These are phyloP conservation scores for Colletotrichum noveboracense DNA, from an alignment of 2,329 filamentous ascomycete species.

Conservation along the genomic window DNA sequence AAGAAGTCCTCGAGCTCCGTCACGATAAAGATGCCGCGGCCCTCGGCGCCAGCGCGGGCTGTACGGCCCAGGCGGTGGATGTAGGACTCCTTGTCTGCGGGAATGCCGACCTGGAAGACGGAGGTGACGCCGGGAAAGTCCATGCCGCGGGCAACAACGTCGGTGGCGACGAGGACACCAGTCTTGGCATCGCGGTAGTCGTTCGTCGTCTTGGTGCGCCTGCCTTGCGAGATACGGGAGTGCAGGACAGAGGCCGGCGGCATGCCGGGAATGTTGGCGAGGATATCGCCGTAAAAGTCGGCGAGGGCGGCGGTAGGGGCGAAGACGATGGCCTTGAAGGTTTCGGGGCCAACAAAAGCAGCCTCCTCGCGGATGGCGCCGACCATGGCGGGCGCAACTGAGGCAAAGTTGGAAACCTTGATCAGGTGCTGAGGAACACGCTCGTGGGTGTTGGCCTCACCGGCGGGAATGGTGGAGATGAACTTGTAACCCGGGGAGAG, in stretches of 20 bases:
- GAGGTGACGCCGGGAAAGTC: constrained; percentile 74
- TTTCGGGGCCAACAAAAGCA: constrained; percentile 35
- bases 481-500: constrained; percentile 77
- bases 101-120: constrained; percentile 68
- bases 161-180: constrained; percentile 69
- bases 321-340: constrained; percentile 87
- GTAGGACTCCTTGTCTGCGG: constrained; percentile 66
- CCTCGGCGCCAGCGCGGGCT: constrained; percentile 67
- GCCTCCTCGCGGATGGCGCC: constrained; percentile 58
- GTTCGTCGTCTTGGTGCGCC: constrained; percentile 64
- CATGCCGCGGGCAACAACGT: constrained; percentile 75
- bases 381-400: constrained; percentile 65
- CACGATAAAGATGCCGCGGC: constrained; percentile 66
- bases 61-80: constrained; percentile 73
- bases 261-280: constrained; percentile 43
- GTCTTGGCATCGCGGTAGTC: constrained; percentile 58
- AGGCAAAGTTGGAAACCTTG: constrained; percentile 70
- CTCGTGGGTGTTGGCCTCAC: constrained; percentile 79
- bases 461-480: constrained; percentile 78
- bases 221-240: constrained; percentile 55
- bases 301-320: constrained; percentile 65
- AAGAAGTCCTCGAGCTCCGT: constrained; percentile 57
- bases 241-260: constrained; percentile 52
- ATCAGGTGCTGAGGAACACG: constrained; percentile 77
- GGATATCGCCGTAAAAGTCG: constrained; percentile 54